A percentile compares a stretch with the other conserved stretches of the same genome.
phyloP scores from a whole-genome alignment of 176 grass and related monocot genomes.

The Ensete glaucum region DNA sequence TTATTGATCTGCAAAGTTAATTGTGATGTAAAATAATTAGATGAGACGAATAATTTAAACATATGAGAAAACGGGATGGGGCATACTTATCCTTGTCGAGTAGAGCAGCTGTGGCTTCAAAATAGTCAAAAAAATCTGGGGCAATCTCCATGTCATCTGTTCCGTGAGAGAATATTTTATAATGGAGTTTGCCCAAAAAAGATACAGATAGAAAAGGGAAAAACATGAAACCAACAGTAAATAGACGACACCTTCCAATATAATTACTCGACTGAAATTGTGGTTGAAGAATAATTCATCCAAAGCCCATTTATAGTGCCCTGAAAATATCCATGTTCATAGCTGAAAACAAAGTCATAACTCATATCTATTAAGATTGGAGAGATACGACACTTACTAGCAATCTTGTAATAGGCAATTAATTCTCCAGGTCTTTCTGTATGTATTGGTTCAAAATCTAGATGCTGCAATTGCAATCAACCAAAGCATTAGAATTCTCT shows the following conservation, averaged over 20 bases:
- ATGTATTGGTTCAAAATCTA: constrained; percentile 76
- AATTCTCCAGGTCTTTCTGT: constrained; percentile 93
- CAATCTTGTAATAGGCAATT: constrained; percentile 96
- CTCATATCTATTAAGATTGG: constrained; percentile 20
- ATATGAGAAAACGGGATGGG: constrained; percentile 12
- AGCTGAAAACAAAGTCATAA: constrained; percentile 5
- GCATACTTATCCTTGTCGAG: constrained; percentile 86
- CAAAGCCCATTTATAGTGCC: constrained; percentile 96
- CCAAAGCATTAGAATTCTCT: not conserved
- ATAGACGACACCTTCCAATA: constrained; percentile 75
- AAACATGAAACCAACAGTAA: constrained; percentile 9
- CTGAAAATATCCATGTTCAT: constrained; percentile 37
- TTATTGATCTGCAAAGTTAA: constrained; percentile 61
- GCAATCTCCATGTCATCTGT: constrained; percentile 99
- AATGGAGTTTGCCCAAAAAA: constrained; percentile 14
- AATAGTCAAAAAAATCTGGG: constrained; percentile 86
- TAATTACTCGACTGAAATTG: constrained; percentile 83
- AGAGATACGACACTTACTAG: constrained; percentile 53
- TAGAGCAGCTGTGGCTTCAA: constrained; percentile 77
- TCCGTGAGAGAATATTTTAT: constrained; percentile 21
- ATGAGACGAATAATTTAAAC: constrained; percentile 9
- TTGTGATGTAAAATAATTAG: constrained; percentile 11
- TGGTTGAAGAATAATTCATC: constrained; percentile 74
- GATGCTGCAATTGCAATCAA: constrained; percentile 49
- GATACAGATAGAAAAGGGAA: constrained; percentile 13